Base-by-base conservation (phyloP, 768 basidiomycete genomes). In the Strobilomyces echinocephalus region DNA sequence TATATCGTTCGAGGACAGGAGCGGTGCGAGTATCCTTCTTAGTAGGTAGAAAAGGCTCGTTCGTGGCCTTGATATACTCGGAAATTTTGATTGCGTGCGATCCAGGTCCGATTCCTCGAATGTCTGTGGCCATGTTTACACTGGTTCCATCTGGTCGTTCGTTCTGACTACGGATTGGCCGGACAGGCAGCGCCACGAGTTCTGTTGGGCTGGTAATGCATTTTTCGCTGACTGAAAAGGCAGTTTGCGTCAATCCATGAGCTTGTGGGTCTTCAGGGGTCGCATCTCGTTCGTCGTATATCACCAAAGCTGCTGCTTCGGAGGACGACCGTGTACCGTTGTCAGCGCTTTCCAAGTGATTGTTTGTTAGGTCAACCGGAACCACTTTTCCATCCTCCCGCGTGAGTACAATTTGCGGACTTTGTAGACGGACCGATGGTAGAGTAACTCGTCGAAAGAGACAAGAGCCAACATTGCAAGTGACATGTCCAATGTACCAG, bases 401-500 rank as follows among this genome's bases (percentile, higher is more conserved):
- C 24, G 43, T 49, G 20, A 63, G 52, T 0, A 64, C 52, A 11
- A 63, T 64, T 20, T 45, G 49, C 15, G 63, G 62, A 20, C 61
- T 44, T 9, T 33, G 34, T 28, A 46, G 43, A 12, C 10, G 40
- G 24, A 24, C 15, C 3, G 46, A 16, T n/a, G 14, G 47, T 24
- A 11, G 4, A 8, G 28, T 7, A 11, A 28, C 20, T 11, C 14
- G 38, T 33, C 18, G 40, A 33, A 31, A n/a, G 5, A 57, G 51
- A 38, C 39, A 52, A 4, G 35, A 31, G n/a, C 35, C 33, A 5
- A 33, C 18, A 40, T 47, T 58, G 43, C 38, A 38, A n/a, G 38
- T 4, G 0, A 33, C 53, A 6, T 24, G 30, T 34, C 52, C 53
- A 34, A 61, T 34, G 26, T 3, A 10, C 59, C 49, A 47, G 2